A percentile compares a stretch with the other conserved stretches of the same genome.
Conservation (phyloP, 2,329 filamentous ascomycete species). For the Clarireedia monteithiana region DNA sequence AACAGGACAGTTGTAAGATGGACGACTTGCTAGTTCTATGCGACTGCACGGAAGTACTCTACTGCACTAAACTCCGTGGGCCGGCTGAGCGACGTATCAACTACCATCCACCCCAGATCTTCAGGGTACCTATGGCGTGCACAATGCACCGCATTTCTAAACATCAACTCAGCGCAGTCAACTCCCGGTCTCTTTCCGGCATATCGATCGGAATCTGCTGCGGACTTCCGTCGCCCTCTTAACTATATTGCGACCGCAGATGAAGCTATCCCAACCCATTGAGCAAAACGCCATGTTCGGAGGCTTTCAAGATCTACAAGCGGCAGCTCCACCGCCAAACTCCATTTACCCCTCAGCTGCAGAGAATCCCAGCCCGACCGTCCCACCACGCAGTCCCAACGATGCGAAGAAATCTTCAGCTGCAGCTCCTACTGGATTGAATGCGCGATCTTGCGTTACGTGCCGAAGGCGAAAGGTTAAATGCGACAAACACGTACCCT, state of each 20-base stretch:
- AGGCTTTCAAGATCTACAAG: conserved; percentile 2
- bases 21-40: too few relatives aligned
- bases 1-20: too few relatives aligned
- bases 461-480: conserved; percentile 59
- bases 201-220: too few relatives aligned
- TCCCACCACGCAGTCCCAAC: conserved; percentile 5
- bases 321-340: background rate
- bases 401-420: conserved; percentile 12
- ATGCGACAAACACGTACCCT: conserved; percentile 68
- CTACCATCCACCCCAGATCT: too few relatives aligned
- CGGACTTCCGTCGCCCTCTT: too few relatives aligned
- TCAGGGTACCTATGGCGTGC: too few relatives aligned
- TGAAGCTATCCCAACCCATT: background rate
- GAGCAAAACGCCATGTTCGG: conserved; percentile 2
- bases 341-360: conserved; percentile 1
- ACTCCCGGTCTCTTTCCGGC: too few relatives aligned
- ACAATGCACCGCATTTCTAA: too few relatives aligned
- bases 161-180: too few relatives aligned
- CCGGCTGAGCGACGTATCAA: too few relatives aligned
- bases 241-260: background rate
- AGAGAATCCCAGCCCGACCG: background rate
- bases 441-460: conserved; percentile 37
- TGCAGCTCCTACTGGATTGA: conserved; percentile 20
- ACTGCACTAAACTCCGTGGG: too few relatives aligned
- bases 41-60: too few relatives aligned